Base-by-base conservation (phyloP, 169 alveolate genomes). In the Plasmodium gaboni region DNA sequence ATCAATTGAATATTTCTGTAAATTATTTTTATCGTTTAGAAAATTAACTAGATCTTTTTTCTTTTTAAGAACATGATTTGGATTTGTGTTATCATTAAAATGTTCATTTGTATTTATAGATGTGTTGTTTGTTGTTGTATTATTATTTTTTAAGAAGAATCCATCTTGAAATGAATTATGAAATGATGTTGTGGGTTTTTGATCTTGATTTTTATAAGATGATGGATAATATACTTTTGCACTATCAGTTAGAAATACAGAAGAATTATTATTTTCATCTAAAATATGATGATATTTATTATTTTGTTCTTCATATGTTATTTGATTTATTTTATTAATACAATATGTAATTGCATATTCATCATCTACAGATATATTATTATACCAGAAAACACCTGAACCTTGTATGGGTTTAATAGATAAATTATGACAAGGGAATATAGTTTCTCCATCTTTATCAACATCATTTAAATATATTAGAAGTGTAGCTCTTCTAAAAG, bases 371-470 rank as follows among this genome's bases (percentile, higher is more conserved):
- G 91, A 93, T 8, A 89, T 92, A 46, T 71, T 85, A 57, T 93
- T 93, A 17, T 85, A 57, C 96, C 96, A 93, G 53, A 88, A 93
- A 24, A 93, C 89, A 15, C 91, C 96, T 8, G 94, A 89, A 80
- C 93, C 93, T 50, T 88, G 95, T 15, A 93, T 73, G 2, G 96
- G 96, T 19, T 74, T 91, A 22, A 93, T 89, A 1, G 95, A 89
- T 61, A 93, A 67, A 24, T 91, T 88, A n/a, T 92, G 44, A 60
- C 80, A 72, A 3, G 96, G 96, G 64, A 93, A 93, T 32, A 88
- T 93, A 2, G 96, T 93, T 76, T 93, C 96, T 2, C 96, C 96
- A 38, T 94, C 96, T 17, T 93, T 93, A 38, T 88, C 89, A 48
- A 92, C 96, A 87, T 94, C 94, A 68, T 93, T 93, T 24, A 93